Percentiles rank a stretch among this genome's conserved stretches.
Evolutionary conservation across 345 rosid genomes (phyloP).

Genomic region (Pistacia integerrima): DNA sequence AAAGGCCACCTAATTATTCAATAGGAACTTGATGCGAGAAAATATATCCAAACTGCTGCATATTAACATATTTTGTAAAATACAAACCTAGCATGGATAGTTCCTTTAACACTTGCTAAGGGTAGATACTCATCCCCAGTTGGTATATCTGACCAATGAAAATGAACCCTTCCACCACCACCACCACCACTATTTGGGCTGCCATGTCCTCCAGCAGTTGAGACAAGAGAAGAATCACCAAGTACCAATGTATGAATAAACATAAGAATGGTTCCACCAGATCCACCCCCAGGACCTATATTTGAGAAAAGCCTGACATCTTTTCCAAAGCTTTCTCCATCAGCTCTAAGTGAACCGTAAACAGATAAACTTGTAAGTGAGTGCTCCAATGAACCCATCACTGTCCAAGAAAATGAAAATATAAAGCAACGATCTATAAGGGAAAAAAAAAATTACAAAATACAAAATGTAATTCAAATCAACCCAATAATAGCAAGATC

Average conservation of each 20-base stretch:
- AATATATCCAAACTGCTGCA: constrained; percentile 4
- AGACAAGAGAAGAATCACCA: constrained; percentile 54
- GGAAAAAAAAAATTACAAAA: background rate
- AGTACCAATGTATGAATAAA: constrained; percentile 60
- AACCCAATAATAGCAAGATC: background rate
- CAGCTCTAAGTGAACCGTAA: constrained; percentile 76
- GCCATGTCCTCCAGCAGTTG: constrained; percentile 82
- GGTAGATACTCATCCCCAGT: constrained; percentile 76
- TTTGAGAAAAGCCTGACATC: constrained; percentile 36
- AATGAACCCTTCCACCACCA: constrained; percentile 94
- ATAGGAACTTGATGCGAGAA: background rate
- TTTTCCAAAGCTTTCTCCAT: constrained; percentile 79
- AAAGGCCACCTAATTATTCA: background rate
- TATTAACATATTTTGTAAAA: background rate
- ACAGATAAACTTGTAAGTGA: constrained; percentile 73
- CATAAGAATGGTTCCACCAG: constrained; percentile 90
- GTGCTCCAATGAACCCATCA: constrained; percentile 93
- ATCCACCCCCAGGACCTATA: constrained; percentile 89
- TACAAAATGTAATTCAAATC: constrained; percentile 6
- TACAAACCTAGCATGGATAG: constrained; percentile 68
- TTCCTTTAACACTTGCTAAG: constrained; percentile 79
- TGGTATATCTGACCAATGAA: constrained; percentile 86
- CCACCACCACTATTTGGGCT: constrained; percentile 84
- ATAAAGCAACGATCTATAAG: constrained; percentile 12
- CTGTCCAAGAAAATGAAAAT: constrained; percentile 44